Percentiles rank a stretch among this genome's conserved stretches.
Evolutionary conservation across 352 stramenopile genomes (phyloP).

Genomic region (Phytopythium montanum): DNA sequence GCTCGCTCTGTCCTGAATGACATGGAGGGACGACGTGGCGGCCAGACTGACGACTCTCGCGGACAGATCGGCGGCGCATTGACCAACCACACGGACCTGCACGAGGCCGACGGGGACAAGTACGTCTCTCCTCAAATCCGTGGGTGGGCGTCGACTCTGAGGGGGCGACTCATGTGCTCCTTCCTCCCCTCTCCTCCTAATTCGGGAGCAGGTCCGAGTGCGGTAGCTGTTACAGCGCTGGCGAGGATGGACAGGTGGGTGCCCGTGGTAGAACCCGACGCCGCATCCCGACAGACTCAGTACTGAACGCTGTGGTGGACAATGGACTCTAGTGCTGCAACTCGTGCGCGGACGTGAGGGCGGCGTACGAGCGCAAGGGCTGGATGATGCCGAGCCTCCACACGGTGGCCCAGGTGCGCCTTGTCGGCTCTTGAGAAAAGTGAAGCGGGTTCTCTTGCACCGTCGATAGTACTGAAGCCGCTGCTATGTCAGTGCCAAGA

Average conservation of each 20-base stretch:
- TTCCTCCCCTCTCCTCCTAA: not conserved
- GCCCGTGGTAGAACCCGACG: not conserved
- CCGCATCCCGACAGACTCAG: not conserved
- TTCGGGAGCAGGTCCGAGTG: slow-evolving; percentile 55
- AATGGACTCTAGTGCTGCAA: slow-evolving; percentile 44
- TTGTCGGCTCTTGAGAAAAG: not conserved
- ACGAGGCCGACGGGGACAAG: slow-evolving; percentile 40
- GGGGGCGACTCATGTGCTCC: not conserved
- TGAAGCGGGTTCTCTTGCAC: not conserved
- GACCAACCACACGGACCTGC: slow-evolving; percentile 66
- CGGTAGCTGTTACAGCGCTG: slow-evolving; percentile 76
- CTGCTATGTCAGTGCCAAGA: slow-evolving; percentile 54
- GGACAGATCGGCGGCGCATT: slow-evolving; percentile 61
- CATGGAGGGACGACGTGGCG: too few relatives aligned
- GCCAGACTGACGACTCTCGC: not conserved
- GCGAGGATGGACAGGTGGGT: slow-evolving; percentile 50
- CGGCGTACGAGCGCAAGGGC: slow-evolving; percentile 56
- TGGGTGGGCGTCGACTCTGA: not conserved
- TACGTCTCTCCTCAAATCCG: slow-evolving; percentile 20
- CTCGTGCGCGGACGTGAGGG: slow-evolving; percentile 60
- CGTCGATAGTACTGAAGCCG: not conserved
- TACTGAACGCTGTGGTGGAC: not conserved
- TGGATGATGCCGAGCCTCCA: slow-evolving; percentile 83
- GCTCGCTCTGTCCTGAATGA: not conserved
- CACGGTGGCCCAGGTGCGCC: slow-evolving; percentile 53